phyloP scores from a whole-genome alignment of 208 protist species.

The Porcisia deanei region DNA sequence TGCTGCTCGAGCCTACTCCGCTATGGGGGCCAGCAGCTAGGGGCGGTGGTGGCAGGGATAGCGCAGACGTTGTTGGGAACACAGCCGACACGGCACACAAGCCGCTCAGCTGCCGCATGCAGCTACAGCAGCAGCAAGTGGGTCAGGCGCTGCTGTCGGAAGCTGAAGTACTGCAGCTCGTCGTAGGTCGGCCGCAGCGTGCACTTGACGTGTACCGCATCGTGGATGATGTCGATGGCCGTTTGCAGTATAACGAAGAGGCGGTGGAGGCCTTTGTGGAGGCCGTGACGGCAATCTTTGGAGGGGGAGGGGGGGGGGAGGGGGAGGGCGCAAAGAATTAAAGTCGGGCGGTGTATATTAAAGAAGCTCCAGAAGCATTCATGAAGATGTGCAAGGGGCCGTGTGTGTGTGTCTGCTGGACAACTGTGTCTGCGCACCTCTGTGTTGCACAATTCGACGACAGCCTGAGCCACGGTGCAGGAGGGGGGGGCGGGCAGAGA shows the following conservation, averaged over 20 bases:
- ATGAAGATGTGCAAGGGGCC: neutral
- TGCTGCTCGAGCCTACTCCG: constrained; percentile 30
- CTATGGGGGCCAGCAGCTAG: constrained; percentile 10
- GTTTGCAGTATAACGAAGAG: constrained; percentile 47
- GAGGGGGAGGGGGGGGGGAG: neutral
- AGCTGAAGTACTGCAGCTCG: constrained; percentile 60
- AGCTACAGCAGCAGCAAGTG: constrained; percentile 12
- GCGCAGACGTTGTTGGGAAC: neutral
- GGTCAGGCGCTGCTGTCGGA: constrained; percentile 33
- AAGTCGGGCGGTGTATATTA: neutral
- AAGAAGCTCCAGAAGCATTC: too few relatives aligned
- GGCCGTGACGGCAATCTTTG: constrained; percentile 34
- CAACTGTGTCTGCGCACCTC: too few relatives aligned
- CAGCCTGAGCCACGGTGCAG: too few relatives aligned
- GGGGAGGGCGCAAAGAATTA: neutral
- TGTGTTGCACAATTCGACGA: too few relatives aligned
- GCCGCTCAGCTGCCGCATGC: neutral
- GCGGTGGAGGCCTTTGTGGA: constrained; percentile 44
- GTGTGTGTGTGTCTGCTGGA: neutral
- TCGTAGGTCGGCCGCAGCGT: constrained; percentile 49
- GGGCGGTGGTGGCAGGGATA: neutral
- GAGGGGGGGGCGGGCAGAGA: too few relatives aligned
- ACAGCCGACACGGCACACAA: neutral
- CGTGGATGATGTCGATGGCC: constrained; percentile 54
- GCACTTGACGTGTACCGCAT: constrained; percentile 65